Percentiles rank a stretch among this genome's conserved stretches.
Conservation (phyloP, 2,329 filamentous ascomycete species). For the Fusarium kyushuense region DNA sequence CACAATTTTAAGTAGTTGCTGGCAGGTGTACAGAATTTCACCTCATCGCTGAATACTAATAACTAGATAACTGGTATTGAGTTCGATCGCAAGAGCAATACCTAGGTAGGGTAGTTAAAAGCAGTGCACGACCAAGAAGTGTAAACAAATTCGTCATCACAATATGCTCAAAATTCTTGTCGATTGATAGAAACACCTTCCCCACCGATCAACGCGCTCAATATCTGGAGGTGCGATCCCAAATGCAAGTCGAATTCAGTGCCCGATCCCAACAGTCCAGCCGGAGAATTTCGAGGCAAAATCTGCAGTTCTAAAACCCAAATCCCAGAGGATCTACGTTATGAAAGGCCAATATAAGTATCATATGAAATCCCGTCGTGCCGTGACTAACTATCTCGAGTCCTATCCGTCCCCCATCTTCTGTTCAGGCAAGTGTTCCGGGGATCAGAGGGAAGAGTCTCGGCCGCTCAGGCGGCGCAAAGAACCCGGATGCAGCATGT, state of each 20-base stretch:
- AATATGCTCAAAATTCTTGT: slow-evolving; percentile 30
- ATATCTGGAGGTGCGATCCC: slow-evolving; percentile 24
- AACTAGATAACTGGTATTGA: too few relatives aligned
- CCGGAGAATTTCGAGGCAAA: not conserved
- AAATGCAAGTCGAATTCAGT: not conserved
- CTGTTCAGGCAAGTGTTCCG: not conserved
- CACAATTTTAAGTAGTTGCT: not conserved
- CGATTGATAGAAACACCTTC: slow-evolving; percentile 16
- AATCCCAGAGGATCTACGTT: not conserved
- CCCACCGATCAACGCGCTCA: slow-evolving; percentile 11
- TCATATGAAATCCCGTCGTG: slow-evolving; percentile 13
- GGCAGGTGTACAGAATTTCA: not conserved
- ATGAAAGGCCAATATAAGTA: not conserved
- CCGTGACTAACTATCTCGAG: slow-evolving; percentile 12
- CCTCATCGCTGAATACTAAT: not conserved
- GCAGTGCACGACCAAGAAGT: not conserved
- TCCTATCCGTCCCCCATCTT: slow-evolving; percentile 1
- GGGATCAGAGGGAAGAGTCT: not conserved
- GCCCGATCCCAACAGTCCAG: not conserved
- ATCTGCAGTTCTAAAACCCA: not conserved
- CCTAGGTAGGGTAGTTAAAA: not conserved
- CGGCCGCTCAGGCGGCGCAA: not conserved
- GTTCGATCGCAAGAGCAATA: not conserved
- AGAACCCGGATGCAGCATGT: slow-evolving; percentile 17
- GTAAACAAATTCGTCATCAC: not conserved